Conservation (phyloP, 768 basidiomycete species). For the Lactarius hatsudake region DNA sequence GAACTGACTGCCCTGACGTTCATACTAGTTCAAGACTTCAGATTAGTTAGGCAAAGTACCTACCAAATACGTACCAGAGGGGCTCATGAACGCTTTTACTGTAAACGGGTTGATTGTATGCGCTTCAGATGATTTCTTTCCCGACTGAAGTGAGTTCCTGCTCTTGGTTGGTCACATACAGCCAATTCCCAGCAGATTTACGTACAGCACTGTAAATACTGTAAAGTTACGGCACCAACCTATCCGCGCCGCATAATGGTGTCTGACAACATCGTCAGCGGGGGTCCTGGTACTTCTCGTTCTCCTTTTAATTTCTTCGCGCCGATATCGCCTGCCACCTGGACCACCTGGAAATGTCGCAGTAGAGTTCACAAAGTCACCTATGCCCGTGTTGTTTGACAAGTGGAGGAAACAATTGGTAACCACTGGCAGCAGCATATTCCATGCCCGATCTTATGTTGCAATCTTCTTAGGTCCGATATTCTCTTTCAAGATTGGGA, state of each 20-base stretch:
- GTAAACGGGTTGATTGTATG: too few relatives aligned
- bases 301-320: neutral
- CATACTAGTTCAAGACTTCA: too few relatives aligned
- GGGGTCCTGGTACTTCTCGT: neutral
- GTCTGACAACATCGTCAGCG: neutral
- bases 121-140: too few relatives aligned
- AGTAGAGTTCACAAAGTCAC: neutral
- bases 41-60: too few relatives aligned
- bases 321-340: slow-evolving; percentile 12
- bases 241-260: neutral
- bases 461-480: slow-evolving; percentile 8
- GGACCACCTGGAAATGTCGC: slow-evolving; percentile 15
- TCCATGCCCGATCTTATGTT: neutral
- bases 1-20: too few relatives aligned
- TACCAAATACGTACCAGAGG: too few relatives aligned
- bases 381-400: slow-evolving; percentile 2
- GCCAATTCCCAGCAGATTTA: too few relatives aligned
- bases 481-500: slow-evolving; percentile 19
- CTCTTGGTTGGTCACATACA: too few relatives aligned
- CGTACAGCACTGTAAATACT: too few relatives aligned
- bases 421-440: neutral
- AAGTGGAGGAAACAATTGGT: slow-evolving; percentile 15
- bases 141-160: too few relatives aligned
- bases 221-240: too few relatives aligned
- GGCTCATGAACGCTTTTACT: too few relatives aligned